phyloP scores from a whole-genome alignment of 1,139 yeast genomes.

The Spathaspora sp. region DNA sequence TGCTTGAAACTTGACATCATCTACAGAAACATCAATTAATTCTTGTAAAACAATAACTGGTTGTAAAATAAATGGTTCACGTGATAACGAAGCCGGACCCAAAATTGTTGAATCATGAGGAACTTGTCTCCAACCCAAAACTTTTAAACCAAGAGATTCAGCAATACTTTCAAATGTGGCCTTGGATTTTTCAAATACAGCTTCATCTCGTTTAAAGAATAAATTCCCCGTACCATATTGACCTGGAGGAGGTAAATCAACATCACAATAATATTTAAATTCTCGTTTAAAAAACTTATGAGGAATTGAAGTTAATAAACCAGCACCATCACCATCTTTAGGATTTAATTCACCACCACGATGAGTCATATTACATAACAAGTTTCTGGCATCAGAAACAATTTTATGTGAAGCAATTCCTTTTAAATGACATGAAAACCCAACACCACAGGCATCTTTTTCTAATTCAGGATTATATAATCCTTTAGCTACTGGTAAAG shows the following conservation, averaged over 20 bases:
- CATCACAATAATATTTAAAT: conserved; percentile 63
- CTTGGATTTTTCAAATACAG: conserved; percentile 64
- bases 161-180: conserved; percentile 82
- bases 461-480: conserved; percentile 92
- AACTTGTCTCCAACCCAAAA: conserved; percentile 94
- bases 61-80: conserved; percentile 90
- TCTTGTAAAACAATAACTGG: conserved; percentile 78
- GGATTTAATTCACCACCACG: conserved; percentile 98
- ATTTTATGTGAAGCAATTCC: conserved; percentile 88
- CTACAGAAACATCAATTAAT: conserved; percentile 37
- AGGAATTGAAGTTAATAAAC: conserved; percentile 90
- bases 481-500: conserved; percentile 85
- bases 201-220: conserved; percentile 82
- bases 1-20: conserved; percentile 55
- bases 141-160: conserved; percentile 68
- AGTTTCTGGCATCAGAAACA: conserved; percentile 82
- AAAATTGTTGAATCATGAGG: conserved; percentile 91
- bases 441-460: conserved; percentile 98
- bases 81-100: conserved; percentile 91
- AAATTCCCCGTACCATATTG: conserved; percentile 95
- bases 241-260: conserved; percentile 69
- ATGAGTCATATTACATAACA: conserved; percentile 96
- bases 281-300: conserved; percentile 84
- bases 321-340: conserved; percentile 98
- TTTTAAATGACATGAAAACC: conserved; percentile 92